Base-by-base conservation (phyloP, 208 protist genomes). In the Crithidia expoeki region DNA sequence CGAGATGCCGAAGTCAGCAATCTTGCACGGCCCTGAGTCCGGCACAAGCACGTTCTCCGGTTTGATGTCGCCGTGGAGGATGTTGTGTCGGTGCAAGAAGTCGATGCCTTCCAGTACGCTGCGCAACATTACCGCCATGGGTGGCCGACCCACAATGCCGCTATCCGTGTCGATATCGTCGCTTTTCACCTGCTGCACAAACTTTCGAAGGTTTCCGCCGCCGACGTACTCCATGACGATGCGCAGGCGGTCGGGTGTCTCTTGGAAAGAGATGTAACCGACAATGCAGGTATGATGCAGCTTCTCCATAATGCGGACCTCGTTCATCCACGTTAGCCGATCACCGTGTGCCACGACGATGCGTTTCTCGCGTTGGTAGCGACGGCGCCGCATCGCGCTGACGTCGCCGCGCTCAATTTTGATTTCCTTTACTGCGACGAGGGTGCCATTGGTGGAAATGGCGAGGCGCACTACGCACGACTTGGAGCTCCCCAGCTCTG, bases 211-310 rank as follows among this genome's bases (percentile, higher is more conserved):
- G 49, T 82, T 92, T 44, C 93, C 93, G 38, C 84, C 89, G 66
- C 84, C 82, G 21, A 88, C 81, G 66, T 92, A 91, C 73, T 97
- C 91, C 87, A 96, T 90, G 1, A 94, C 79, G 50, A 97, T 57
- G 16, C 90, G 47, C 21, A 91, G 76, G 40, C 55, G 16, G 60
- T 81, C 49, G 53, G 76, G 21, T 27, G 73, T 27, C 63, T 92
- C 46, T 83, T 93, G 55, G 66, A 83, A 64, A 58, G 84, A 64
- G 86, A 83, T 47, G 99, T 99, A 77, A 79, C 92, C 49, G 70
- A 92, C 57, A 99, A 99, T 81, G 97, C 98, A 49, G 93, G 97
- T 61, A 75, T 95, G 21, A 88, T 80, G 89, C 30, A 89, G 74
- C 59, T 53, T 42, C 32, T 83, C 84, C 27, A 94, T 80, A 16